Evolutionary conservation across 441 rosid species (phyloP).

Genomic region (Syzygium syzygioides): DNA sequence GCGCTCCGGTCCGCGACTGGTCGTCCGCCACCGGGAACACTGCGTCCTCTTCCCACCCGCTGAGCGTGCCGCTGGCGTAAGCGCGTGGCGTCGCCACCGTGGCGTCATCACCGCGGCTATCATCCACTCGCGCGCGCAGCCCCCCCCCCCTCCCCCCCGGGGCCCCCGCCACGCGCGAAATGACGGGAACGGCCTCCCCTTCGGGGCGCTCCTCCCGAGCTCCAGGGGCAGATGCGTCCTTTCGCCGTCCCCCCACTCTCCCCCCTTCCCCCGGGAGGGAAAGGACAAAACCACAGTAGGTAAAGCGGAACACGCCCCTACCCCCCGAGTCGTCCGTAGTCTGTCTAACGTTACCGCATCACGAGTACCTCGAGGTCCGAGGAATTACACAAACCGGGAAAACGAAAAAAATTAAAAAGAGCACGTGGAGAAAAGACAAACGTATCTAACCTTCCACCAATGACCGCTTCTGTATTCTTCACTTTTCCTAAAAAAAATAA

Average conservation of each 20-base stretch:
- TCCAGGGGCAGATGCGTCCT: not conserved
- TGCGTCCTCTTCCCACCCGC: not conserved
- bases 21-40: not conserved
- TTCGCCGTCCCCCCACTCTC: not conserved
- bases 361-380: not conserved
- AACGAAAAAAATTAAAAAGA: not conserved
- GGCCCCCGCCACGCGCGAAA: not conserved
- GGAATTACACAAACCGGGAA: not conserved
- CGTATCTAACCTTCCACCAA: not conserved
- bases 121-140: not conserved
- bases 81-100: not conserved
- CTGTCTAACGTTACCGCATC: not conserved
- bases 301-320: too few relatives aligned
- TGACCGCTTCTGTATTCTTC: not conserved
- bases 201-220: not conserved
- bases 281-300: not conserved
- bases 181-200: not conserved
- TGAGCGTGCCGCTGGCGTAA: not conserved
- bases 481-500: too few relatives aligned
- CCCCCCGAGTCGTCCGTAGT: not conserved
- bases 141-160: too few relatives aligned
- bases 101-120: not conserved
- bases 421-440: not conserved
- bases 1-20: not conserved
- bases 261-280: rapidly evolving